A percentile compares a stretch with the other conserved stretches of the same genome.
phyloP scores from a whole-genome alignment of 2,329 filamentous ascomycete genomes.

The Ophiocordyceps robertsii region DNA sequence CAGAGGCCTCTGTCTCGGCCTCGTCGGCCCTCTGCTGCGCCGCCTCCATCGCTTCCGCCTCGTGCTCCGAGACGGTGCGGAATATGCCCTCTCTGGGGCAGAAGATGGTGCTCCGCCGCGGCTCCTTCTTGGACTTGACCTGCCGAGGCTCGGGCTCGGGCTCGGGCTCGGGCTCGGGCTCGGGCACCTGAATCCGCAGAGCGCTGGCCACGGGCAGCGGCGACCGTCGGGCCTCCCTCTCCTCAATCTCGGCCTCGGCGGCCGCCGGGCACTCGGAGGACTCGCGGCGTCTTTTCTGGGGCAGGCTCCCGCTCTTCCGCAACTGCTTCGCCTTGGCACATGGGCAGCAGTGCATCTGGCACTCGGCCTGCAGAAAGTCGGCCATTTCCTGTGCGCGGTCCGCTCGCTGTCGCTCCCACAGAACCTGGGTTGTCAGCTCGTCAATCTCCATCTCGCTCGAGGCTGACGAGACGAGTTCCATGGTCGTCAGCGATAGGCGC shows the following conservation, averaged over 20 bases:
- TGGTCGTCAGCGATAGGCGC: constrained; percentile 31
- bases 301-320: constrained; percentile 5
- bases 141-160: constrained; percentile 2
- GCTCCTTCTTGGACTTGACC: constrained; percentile 22
- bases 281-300: constrained; percentile 7
- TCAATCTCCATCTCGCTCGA: constrained; percentile 45
- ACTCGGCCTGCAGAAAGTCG: constrained; percentile 66
- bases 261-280: constrained; percentile 4
- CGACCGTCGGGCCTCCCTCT: constrained; percentile 4
- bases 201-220: constrained; percentile 2
- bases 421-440: constrained; percentile 35
- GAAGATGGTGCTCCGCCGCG: constrained; percentile 40
- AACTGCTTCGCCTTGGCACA: constrained; percentile 30
- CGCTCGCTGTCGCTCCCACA: constrained; percentile 50
- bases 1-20: constrained; percentile 2
- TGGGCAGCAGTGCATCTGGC: constrained; percentile 52
- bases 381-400: constrained; percentile 59
- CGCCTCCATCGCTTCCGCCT: constrained; percentile 29
- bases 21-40: constrained; percentile 12
- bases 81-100: constrained; percentile 51
- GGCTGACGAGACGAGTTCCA: constrained; percentile 40
- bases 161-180: constrained; percentile 1
- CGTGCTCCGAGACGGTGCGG: constrained; percentile 42
- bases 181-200: constrained; percentile 1
- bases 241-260: neutral